Evolutionary conservation across 441 rosid species (phyloP), one percentile per base, ranked within the genome.

Genomic region (Sinapis alba): DNA sequence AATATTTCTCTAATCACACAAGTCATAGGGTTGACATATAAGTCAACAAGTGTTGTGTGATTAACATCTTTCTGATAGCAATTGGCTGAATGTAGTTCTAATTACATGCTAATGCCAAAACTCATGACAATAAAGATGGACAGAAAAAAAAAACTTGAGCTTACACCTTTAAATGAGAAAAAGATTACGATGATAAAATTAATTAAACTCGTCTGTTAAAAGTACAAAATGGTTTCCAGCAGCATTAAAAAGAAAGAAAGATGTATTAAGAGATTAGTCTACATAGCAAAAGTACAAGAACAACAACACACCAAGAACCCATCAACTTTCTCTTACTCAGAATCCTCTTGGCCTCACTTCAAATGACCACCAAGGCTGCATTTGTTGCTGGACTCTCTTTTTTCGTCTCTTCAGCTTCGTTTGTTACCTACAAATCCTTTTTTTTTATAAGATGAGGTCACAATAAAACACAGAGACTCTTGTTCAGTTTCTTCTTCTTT

Each of bases 401-500:
- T 4, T 58, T 21, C 3, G 23, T 50, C 15, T n/a, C 61, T 70
- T 71, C 59, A 73, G 28, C 62, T 51, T 60, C 32, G 21, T 68
- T 67, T 62, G 69, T 60, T 74, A 57, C 65, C 78, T 68, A 78
- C 20, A 30, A 58, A 26, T 58, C 62, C 7, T 58, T 3, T 58
- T n/a, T 2, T 11, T 66, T 10, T 21, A 59, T 11, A 24, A 78
- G 79, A 58, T 61, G 80, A 83, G 20, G 8, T 93, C 87, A 95
- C 89, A 95, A 84, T 79, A 95, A 86, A 43, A 84, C 83, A 65
- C 98, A 92, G 6, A 63, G 78, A 81, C 80, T 70, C 84, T 79
- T 88, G 85, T 27, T 93, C 77, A 80, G 85, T 87, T 89, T 94
- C 92, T 91, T 96, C 79, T 91, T 94, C 86, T 85, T 88, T 72